Percentiles rank a stretch among this genome's conserved stretches.
Conservation (phyloP, 345 rosid genomes). For the Acer negundo region DNA sequence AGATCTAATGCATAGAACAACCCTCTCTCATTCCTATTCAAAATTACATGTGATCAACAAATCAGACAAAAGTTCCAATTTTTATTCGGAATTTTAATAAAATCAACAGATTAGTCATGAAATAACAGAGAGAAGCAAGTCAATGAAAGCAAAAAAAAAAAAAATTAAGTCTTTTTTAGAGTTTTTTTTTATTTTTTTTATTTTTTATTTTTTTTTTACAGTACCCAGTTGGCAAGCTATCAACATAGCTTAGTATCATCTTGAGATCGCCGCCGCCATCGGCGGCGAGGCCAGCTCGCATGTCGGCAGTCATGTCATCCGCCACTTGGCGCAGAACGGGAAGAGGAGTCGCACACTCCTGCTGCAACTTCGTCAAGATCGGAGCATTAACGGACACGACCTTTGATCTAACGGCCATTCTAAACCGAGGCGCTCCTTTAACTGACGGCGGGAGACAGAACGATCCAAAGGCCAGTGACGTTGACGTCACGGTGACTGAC, state of each 20-base stretch:
- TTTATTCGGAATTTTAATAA: background rate
- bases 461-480: slow-evolving; percentile 46
- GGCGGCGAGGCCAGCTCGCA: slow-evolving; percentile 70
- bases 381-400: slow-evolving; percentile 41
- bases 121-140: background rate
- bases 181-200: background rate
- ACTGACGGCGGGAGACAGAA: slow-evolving; percentile 41
- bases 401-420: slow-evolving; percentile 54
- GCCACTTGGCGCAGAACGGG: slow-evolving; percentile 70
- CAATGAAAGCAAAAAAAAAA: background rate
- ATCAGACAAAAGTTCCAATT: background rate
- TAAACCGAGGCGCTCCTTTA: slow-evolving; percentile 15
- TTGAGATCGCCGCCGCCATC: slow-evolving; percentile 78
- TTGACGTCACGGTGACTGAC: slow-evolving; percentile 38
- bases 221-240: slow-evolving; percentile 78
- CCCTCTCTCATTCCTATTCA: slow-evolving; percentile 74
- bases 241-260: slow-evolving; percentile 83
- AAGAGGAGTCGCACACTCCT: slow-evolving; percentile 70
- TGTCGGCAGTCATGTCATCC: slow-evolving; percentile 61
- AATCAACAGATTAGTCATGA: background rate
- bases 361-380: slow-evolving; percentile 58
- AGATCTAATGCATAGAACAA: slow-evolving; percentile 91
- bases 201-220: background rate
- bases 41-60: background rate
- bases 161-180: background rate